Conservation (phyloP, 2,329 filamentous ascomycete genomes). For the Aspergillus neotritici region DNA sequence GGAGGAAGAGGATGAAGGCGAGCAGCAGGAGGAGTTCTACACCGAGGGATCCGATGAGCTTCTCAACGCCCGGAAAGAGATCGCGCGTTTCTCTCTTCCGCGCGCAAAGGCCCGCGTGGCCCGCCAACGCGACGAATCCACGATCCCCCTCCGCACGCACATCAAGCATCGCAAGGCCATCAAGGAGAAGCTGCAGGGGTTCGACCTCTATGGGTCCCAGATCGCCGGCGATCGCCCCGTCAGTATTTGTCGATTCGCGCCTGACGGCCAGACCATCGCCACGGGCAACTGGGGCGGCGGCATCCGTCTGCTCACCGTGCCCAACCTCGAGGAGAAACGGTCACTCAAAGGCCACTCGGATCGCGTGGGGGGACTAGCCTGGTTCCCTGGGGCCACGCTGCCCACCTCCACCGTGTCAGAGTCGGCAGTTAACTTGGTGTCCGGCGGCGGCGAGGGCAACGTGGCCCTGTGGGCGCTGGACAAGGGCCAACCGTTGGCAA, state of each 20-base stretch:
- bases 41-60: slow-evolving; percentile 72
- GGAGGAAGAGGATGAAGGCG: slow-evolving; percentile 59
- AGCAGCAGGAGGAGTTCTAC: slow-evolving; percentile 91
- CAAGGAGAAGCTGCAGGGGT: slow-evolving; percentile 73
- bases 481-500: slow-evolving; percentile 77
- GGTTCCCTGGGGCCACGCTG: slow-evolving; percentile 78
- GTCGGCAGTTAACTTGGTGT: slow-evolving; percentile 75
- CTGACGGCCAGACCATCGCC: slow-evolving; percentile 74
- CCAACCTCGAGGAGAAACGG: slow-evolving; percentile 70
- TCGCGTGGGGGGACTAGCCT: slow-evolving; percentile 83
- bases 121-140: slow-evolving; percentile 73
- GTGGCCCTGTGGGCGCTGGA: slow-evolving; percentile 87
- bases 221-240: slow-evolving; percentile 86
- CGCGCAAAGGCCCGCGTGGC: slow-evolving; percentile 70
- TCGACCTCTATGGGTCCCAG: slow-evolving; percentile 90
- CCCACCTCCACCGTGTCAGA: slow-evolving; percentile 64
- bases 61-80: slow-evolving; percentile 67
- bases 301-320: slow-evolving; percentile 78
- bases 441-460: slow-evolving; percentile 80
- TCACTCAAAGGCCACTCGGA: slow-evolving; percentile 78
- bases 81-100: slow-evolving; percentile 78
- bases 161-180: slow-evolving; percentile 86
- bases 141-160: slow-evolving; percentile 80
- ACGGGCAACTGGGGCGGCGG: slow-evolving; percentile 91
- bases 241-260: slow-evolving; percentile 85